Evolutionary conservation across 495 filamentous ascomycete species (phyloP).

Genomic region (Paragyromitra xinjiangensis): DNA sequence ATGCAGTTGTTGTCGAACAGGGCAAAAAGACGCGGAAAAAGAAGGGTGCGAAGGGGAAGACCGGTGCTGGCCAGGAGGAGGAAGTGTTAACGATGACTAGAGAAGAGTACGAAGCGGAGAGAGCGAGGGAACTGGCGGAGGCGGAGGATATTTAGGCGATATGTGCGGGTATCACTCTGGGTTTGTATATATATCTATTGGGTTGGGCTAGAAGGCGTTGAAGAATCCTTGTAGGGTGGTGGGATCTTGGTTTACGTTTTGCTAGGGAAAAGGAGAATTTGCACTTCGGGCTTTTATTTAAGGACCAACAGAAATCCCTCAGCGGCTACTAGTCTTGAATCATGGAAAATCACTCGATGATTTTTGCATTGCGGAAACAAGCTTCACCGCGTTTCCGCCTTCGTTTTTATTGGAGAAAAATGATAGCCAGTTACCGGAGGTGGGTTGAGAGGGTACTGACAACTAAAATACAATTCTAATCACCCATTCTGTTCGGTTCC

Average conservation of each 20-base stretch:
- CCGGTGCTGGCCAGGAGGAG: conserved; percentile 59
- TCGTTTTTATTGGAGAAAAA: no score
- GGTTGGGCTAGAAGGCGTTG: not conserved
- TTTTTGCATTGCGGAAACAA: no score
- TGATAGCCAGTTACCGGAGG: no score
- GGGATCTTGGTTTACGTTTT: not conserved
- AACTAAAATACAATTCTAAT: not conserved
- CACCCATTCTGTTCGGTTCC: not conserved
- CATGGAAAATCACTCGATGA: not conserved
- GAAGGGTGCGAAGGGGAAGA: conserved; percentile 61
- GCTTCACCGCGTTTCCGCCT: no score
- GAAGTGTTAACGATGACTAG: conserved; percentile 57
- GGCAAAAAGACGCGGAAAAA: conserved; percentile 66
- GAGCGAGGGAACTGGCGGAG: conserved; percentile 41
- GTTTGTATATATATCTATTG: conserved; percentile 10
- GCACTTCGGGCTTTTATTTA: not conserved
- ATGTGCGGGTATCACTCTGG: not conserved
- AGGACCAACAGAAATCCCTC: not conserved
- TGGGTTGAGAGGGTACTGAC: no score
- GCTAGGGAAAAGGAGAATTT: not conserved
- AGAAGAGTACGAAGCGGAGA: conserved; percentile 59
- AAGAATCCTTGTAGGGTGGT: not conserved
- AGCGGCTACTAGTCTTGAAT: not conserved
- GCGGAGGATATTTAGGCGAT: conserved; percentile 37
- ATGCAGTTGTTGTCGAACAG: conserved; percentile 60